phyloP scores from a whole-genome alignment of 2,329 filamentous ascomycete species.

The Trichoderma koningiopsis region DNA sequence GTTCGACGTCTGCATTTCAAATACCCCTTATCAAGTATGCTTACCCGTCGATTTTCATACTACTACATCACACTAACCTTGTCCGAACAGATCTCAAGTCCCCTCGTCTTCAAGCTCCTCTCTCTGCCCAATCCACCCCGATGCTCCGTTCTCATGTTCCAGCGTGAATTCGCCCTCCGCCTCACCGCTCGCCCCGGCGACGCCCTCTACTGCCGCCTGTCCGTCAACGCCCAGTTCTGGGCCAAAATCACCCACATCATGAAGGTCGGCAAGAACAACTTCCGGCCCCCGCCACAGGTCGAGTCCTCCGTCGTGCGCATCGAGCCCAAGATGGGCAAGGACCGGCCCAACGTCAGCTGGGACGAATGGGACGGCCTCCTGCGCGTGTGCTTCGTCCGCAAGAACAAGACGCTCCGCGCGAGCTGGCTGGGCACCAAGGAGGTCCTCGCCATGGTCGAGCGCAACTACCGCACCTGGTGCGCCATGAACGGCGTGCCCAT shows the following conservation, averaged over 20 bases:
- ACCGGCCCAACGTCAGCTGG: conserved; percentile 83
- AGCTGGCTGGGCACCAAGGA: conserved; percentile 79
- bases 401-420: conserved; percentile 86
- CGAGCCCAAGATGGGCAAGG: conserved; percentile 77
- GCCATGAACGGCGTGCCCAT: conserved; percentile 79
- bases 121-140: conserved; percentile 79
- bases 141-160: conserved; percentile 90
- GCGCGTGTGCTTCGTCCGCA: conserved; percentile 69
- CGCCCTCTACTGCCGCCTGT: conserved; percentile 85
- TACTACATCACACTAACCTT: neutral
- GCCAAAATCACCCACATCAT: conserved; percentile 70
- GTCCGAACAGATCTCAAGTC: conserved; percentile 73
- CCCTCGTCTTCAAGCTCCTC: conserved; percentile 87
- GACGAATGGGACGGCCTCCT: conserved; percentile 94
- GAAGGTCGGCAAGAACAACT: conserved; percentile 96
- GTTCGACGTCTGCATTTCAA: conserved; percentile 81
- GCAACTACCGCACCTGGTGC: conserved; percentile 89
- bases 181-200: conserved; percentile 87
- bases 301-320: conserved; percentile 90
- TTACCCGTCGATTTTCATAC: neutral
- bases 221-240: conserved; percentile 91
- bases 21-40: conserved; percentile 63
- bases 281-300: conserved; percentile 90
- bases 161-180: conserved; percentile 90
- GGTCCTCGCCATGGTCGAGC: conserved; percentile 78